Base-by-base conservation (phyloP, 169 alveolate species). In the Cryptosporidium parvum region DNA sequence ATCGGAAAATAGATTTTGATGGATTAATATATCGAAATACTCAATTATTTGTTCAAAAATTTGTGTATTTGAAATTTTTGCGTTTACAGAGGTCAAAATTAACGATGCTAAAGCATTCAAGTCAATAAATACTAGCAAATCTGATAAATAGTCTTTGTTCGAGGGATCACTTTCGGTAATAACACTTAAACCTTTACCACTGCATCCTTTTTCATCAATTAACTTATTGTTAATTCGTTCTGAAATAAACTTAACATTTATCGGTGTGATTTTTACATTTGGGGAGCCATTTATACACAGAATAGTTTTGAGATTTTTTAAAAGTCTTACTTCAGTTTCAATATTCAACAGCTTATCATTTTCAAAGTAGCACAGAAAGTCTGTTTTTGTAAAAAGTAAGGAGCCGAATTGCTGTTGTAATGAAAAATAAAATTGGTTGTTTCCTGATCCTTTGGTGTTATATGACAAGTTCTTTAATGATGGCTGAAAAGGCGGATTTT, bases 251-350 rank as follows among this genome's bases (percentile, higher is more conserved):
- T 70, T 35, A 14, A 70, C 85, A 67, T 67, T 67, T 68, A 42
- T 29, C 5, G 65, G 59, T 3, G 21, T 80, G 7, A 65, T 29
- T 45, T 65, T 42, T 5, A 59, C 75, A 42, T 62, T 59, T 14
- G 73, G 75, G 7, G 89, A 80, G 33, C 89, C 89, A 42, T 61
- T 29, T n/a, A 80, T 44, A 8, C 70, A 31, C 52, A 80, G 39
- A 45, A 65, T 80, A 26, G 62, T 58, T 44, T 80, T 44, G 5
- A 80, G 58, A 31, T 35, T 80, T 18, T 80, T 45, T 62, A 62
- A 12, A 23, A 65, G 35, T 10, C 14, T 18, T 4, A 29, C 21
- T 80, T 59, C 65, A 51, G 42, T 26, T 37, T 62, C 65, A 16
- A 14, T 8, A 65, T 62, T 29, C 2, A 65, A 65, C 23, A 31